Conservation (phyloP, 148 eudicot species). For the Pouteria glomerata region DNA sequence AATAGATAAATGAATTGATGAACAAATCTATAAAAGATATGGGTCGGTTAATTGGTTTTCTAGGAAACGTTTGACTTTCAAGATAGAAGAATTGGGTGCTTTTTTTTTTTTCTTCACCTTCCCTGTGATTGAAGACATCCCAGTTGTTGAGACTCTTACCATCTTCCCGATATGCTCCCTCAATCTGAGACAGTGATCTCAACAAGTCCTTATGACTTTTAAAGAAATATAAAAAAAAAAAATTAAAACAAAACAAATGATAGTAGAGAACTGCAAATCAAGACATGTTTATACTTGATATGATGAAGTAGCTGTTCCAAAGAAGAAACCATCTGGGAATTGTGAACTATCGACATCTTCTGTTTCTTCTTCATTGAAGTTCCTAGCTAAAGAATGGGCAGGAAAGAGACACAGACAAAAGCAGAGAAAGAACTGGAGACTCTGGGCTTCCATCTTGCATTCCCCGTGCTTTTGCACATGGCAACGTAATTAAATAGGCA, state of each 20-base stretch:
- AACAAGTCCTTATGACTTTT: too few relatives aligned
- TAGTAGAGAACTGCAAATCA: neutral
- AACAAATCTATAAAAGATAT: neutral
- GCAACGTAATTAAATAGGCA: too few relatives aligned
- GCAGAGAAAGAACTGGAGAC: neutral
- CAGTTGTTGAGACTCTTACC: slow-evolving; percentile 60
- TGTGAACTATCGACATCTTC: slow-evolving; percentile 37
- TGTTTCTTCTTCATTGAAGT: slow-evolving; percentile 7
- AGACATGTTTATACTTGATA: slow-evolving; percentile 53
- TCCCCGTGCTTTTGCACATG: neutral
- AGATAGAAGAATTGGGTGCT: too few relatives aligned
- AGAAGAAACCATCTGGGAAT: slow-evolving; percentile 59
- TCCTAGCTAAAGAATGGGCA: neutral
- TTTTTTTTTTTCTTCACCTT: slow-evolving; percentile 16
- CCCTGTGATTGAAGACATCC: slow-evolving; percentile 50
- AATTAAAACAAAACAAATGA: neutral
- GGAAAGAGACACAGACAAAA: neutral
- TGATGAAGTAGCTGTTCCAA: slow-evolving; percentile 66
- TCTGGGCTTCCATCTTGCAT: neutral
- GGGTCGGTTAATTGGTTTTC: neutral
- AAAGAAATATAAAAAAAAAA: too few relatives aligned
- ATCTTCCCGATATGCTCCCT: slow-evolving; percentile 61
- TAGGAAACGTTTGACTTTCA: too few relatives aligned
- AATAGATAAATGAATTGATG: too few relatives aligned
- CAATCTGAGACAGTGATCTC: slow-evolving; percentile 32